Percentiles rank a stretch among this genome's conserved stretches.
Conservation (phyloP, 2,329 filamentous ascomycete species). For the Fusarium bactridioides region DNA sequence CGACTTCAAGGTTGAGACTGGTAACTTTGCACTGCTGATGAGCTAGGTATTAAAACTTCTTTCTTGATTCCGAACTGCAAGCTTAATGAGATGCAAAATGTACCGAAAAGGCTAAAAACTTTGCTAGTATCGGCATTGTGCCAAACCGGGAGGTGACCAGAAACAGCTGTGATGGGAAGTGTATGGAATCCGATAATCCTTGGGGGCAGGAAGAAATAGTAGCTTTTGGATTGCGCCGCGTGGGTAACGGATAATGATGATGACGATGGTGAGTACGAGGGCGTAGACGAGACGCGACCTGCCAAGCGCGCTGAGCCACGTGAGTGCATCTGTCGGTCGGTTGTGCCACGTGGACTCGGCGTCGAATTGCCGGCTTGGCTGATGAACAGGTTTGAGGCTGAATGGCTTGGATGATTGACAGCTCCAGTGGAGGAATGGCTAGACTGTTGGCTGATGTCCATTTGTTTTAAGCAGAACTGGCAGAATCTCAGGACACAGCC, state of each 20-base stretch:
- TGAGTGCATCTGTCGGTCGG: neutral
- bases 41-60: accelerated
- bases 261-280: accelerated
- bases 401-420: neutral
- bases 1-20: neutral
- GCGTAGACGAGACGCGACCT: neutral
- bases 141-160: accelerated
- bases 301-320: neutral
- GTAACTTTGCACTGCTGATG: accelerated
- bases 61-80: neutral
- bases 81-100: accelerated
- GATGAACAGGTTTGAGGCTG: neutral
- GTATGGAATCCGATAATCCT: accelerated
- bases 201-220: accelerated
- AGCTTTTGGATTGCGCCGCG: accelerated
- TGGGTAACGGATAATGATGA: neutral
- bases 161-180: neutral
- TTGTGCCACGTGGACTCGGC: neutral
- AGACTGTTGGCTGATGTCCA: accelerated
- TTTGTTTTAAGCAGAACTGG: neutral
- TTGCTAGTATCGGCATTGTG: accelerated
- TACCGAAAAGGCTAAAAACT: too few species aligned
- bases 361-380: neutral
- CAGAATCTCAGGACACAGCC: neutral
- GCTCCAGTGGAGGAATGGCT: too few species aligned